Conservation (phyloP, 257 asterid genomes). For the Solanum chiquidenum region DNA sequence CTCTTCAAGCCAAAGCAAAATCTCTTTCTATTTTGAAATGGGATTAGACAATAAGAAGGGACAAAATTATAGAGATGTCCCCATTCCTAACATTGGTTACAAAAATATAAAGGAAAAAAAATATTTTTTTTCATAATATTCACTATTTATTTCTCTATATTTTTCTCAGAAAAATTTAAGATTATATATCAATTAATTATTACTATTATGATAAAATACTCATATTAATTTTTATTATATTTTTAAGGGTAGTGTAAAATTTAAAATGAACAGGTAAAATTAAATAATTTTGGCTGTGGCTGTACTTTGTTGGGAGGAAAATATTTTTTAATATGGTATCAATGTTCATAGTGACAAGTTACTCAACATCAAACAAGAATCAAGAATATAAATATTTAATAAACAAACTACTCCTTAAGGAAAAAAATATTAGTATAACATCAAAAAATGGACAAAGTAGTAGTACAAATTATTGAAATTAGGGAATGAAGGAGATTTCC, state of each 20-base stretch:
- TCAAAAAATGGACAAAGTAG: not conserved
- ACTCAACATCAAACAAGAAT: not conserved
- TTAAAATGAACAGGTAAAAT: not conserved
- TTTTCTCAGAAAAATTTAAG: too few relatives aligned
- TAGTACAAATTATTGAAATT: not conserved
- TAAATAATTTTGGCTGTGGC: too few relatives aligned
- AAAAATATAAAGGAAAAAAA: not conserved
- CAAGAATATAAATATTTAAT: not conserved
- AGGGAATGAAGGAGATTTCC: not conserved
- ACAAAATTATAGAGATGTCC: slow-evolving; percentile 6
- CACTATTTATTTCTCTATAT: not conserved
- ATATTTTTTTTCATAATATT: too few relatives aligned
- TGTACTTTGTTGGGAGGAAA: not conserved
- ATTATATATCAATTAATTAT: too few relatives aligned
- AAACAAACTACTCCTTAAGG: not conserved
- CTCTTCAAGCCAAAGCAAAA: not conserved
- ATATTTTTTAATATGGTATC: not conserved
- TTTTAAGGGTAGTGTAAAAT: not conserved
- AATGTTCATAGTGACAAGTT: not conserved
- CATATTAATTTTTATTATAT: too few relatives aligned
- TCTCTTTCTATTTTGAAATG: not conserved
- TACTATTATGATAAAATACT: too few relatives aligned
- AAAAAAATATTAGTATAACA: not conserved
- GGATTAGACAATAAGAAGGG: slow-evolving; percentile 3
- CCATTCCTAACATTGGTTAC: not conserved